Evolutionary conservation across 306 rosid species (phyloP), one percentile per base, ranked within the genome.

Genomic region (Medicago lupulina): DNA sequence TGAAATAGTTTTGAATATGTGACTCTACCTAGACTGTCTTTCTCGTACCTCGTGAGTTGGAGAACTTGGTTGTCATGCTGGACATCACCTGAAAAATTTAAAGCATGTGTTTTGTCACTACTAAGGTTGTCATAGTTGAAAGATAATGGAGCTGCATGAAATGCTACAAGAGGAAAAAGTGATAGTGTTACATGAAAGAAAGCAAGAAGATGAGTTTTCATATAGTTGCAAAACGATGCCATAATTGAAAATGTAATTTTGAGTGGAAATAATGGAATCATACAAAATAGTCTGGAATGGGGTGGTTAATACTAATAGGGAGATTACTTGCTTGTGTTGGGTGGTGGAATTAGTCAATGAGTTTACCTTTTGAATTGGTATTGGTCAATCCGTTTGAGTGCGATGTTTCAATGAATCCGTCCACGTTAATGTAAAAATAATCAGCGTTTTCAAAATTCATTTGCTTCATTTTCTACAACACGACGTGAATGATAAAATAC

Each of bases 11-110:
- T 16, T 64, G 68, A 13, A 18, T 79, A 79, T 64, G 11, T 70
- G 53, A 79, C 75, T 36, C 83, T 69, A 2, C 83, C 83, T n/a
- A 18, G 8, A 21, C 84, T 79, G 23, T 64, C 73, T 80, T 23
- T 9, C 43, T 67, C 40, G 9, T 14, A 11, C 65, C 6, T 39
- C 2, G 87, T 79, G 76, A 83, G 83, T 31, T 70, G 61, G 31
- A 83, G 54, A 13, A 8, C 17, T 67, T 62, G 47, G 7, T 60
- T 36, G 0, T 55, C 71, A 6, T n/a, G 38, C 6, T 51, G 1
- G 4, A 51, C 82, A 76, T 77, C 82, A 19, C 65, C 87, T 6
- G 50, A 15, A 5, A 51, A 2, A 21, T 31, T 66, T n/a, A 83
- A 60, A 58, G 70, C 39, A 3, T 74, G 50, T 71, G 60, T 72